A percentile compares a stretch with the other conserved stretches of the same genome.
phyloP scores from a whole-genome alignment of 2,329 filamentous ascomycete species.

The Diaporthe sp. region DNA sequence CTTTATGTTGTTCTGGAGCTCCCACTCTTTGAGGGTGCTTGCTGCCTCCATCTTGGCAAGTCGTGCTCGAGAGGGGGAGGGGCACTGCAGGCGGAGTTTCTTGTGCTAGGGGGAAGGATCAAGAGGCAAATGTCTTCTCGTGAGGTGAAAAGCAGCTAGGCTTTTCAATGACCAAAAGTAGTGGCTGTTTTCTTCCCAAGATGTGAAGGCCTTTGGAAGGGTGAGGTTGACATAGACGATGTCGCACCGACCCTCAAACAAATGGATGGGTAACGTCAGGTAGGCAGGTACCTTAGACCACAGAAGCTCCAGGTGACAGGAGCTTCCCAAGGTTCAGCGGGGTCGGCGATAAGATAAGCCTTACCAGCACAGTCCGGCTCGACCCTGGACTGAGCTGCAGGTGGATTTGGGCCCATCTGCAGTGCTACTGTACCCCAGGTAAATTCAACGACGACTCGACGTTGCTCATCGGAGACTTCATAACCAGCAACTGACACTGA shows the following conservation, averaged over 20 bases:
- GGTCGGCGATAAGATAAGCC: constrained; percentile 40
- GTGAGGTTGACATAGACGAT: background rate
- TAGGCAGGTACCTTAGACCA: background rate
- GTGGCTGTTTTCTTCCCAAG: background rate
- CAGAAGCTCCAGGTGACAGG: background rate
- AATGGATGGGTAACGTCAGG: constrained; percentile 25
- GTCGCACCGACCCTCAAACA: background rate
- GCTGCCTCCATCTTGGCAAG: constrained; percentile 36
- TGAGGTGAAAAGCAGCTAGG: background rate
- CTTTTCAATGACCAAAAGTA: background rate
- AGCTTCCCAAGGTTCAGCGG: constrained; percentile 30
- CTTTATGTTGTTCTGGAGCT: constrained; percentile 87
- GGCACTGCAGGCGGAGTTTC: background rate
- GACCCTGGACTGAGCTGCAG: background rate
- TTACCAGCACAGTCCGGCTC: background rate
- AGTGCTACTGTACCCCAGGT: background rate
- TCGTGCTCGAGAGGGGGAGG: background rate
- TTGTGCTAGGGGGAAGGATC: background rate
- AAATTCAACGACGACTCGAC: background rate
- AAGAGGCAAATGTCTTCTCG: background rate
- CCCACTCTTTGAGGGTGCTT: constrained; percentile 50
- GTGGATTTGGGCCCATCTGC: background rate
- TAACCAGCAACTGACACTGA: background rate
- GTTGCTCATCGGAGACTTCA: background rate
- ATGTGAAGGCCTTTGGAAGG: background rate